Base-by-base conservation (phyloP, 805 yeast genomes). In the Wickerhamiella brachini region DNA sequence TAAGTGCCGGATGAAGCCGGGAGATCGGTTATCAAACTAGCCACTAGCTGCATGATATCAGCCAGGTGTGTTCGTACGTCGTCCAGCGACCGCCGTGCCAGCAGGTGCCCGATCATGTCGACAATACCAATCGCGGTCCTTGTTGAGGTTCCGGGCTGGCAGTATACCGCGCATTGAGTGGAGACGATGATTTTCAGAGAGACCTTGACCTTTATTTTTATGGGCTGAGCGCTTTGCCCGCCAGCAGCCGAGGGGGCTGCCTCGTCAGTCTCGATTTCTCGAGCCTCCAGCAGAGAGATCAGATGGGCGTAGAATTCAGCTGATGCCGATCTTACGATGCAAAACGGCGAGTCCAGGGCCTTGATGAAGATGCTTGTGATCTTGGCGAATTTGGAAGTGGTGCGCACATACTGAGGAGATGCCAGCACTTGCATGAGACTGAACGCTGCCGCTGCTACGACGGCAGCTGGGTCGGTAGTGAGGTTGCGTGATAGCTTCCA, bases 381-480 rank as follows among this genome's bases (percentile, higher is more conserved):
- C 9, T 57, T 49, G 22, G 66, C 70, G 44, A 60, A 54, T 22
- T 63, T 67, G 5, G 62, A 54, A 17, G 52, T 26, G 17, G 57
- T 50, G 31, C 57, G 56, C 44, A 55, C 59, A 45, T 47, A 47
- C 38, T 52, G 61, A 31, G 58, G 59, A 48, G 54, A 1, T 22
- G 62, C 53, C 5, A 66, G 49, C 0, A 57, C 58, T 0, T 56
- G 50, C 49, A 65, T 54, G 18, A 67, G 59, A 2, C 59, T 52
- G 37, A 65, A 59, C 1, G 66, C 62, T 2, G 67, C 64, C 13
- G 61, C 57, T 0, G 65, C 59, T 5, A 64, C 68, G 3, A 56
- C 52, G 6, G 59, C 59, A 1, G 64, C 59, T 45, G 56, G 57
- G 45, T 65, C 71, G 5, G 56, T 51, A 10, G 60, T 39, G 17